Conservation (phyloP, 2,329 filamentous ascomycete species). For the Bipolaris bicolor region DNA sequence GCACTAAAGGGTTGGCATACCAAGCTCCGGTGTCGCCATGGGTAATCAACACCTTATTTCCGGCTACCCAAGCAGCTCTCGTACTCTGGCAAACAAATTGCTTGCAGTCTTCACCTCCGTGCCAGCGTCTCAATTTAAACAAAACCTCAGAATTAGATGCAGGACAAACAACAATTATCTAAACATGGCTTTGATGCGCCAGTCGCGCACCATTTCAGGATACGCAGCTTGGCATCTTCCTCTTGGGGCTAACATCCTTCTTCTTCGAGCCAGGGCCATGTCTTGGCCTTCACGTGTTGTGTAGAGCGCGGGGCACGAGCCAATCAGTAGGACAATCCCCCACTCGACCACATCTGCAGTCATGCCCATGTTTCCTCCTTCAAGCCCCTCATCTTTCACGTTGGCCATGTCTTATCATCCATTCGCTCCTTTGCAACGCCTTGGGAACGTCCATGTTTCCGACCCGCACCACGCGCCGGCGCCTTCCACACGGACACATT, state of each 20-base stretch:
- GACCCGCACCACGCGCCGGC: conserved; percentile 29
- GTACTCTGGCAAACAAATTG: neutral
- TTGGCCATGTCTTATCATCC: conserved; percentile 19
- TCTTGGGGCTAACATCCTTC: conserved; percentile 27
- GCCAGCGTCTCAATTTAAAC: neutral
- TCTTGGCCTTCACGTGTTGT: conserved; percentile 25
- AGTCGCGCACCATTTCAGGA: conserved; percentile 14
- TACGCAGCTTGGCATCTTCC: conserved; percentile 28
- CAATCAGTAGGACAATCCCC: neutral
- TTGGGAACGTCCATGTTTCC: conserved; percentile 19
- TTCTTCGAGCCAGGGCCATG: conserved; percentile 20
- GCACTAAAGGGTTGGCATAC: conserved; percentile 49
- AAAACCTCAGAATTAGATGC: neutral
- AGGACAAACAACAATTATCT: neutral
- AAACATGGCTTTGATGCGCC: conserved; percentile 2
- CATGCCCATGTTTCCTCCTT: neutral
- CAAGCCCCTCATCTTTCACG: conserved; percentile 22
- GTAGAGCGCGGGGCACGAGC: conserved; percentile 8
- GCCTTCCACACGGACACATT: conserved; percentile 15
- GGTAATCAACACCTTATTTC: conserved; percentile 19
- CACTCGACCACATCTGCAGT: neutral
- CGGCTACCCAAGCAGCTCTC: conserved; percentile 2
- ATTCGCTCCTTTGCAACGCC: conserved; percentile 31
- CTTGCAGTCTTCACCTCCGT: neutral
- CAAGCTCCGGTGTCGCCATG: conserved; percentile 35